Conservation (phyloP, 179 eudicot species). For the Camellia oleifera region DNA sequence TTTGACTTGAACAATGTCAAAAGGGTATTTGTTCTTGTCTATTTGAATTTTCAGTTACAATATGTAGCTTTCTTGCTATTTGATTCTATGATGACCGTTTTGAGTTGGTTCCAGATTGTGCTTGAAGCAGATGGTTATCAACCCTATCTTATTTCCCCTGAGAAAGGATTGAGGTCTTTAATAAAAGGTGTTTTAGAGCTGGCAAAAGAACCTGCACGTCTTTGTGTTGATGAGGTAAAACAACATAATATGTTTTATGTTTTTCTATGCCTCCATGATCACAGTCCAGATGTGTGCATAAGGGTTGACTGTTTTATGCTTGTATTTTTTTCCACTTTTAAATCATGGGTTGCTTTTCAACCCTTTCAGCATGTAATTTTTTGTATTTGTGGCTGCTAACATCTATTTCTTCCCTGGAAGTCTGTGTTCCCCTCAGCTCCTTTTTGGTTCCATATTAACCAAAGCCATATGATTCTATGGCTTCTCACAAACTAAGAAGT, state of each 20-base stretch:
- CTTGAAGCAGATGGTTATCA: constrained; percentile 99
- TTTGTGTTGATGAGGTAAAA: constrained; percentile 99
- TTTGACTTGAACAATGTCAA: constrained; percentile 96
- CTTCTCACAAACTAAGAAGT: neutral
- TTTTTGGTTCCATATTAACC: neutral
- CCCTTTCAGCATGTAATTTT: neutral
- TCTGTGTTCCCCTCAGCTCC: neutral
- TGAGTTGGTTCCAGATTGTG: constrained; percentile 59
- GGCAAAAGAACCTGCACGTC: constrained; percentile 98
- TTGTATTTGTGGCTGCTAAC: neutral
- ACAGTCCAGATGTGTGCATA: neutral
- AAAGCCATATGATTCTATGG: neutral
- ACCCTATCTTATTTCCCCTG: constrained; percentile 99
- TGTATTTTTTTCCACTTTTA: neutral
- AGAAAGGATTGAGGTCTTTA: constrained; percentile 93
- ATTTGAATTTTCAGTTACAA: neutral
- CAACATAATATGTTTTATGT: neutral
- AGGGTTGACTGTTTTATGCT: neutral
- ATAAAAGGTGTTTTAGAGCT: constrained; percentile 87
- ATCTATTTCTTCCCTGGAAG: neutral
- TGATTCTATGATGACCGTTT: constrained; percentile 10
- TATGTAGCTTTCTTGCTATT: neutral
- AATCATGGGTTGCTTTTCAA: neutral
- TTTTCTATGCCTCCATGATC: neutral
- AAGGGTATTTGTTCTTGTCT: constrained; percentile 51